Percentiles rank a stretch among this genome's conserved stretches.
Conservation (phyloP, 345 rosid species). For the Carallia pectinifolia region DNA sequence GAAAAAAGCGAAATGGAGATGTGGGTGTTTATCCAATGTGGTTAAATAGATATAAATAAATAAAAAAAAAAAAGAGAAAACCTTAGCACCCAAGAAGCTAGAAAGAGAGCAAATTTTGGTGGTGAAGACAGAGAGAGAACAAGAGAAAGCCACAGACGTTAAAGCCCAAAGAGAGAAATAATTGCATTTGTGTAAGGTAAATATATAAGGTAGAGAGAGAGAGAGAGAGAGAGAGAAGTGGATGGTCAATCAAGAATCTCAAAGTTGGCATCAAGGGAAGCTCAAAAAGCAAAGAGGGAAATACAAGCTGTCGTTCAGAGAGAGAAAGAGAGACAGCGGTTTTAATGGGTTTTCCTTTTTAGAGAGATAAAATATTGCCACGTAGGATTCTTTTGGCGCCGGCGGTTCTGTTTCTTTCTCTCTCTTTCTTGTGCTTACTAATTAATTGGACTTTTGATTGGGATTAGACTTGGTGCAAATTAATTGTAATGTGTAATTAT, state of each 20-base stretch:
- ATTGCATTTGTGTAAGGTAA: neutral
- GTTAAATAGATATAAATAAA: neutral
- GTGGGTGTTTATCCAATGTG: neutral
- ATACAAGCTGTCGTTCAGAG: neutral
- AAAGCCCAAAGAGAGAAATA: neutral
- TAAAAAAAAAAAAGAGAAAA: neutral
- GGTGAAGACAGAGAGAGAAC: neutral
- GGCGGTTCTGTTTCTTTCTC: constrained; percentile 15
- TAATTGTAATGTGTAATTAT: too few relatives aligned
- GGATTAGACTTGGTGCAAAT: too few relatives aligned
- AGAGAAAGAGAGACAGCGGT: neutral
- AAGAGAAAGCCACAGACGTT: neutral
- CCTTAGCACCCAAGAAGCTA: neutral
- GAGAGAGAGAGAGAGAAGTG: neutral
- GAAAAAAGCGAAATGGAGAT: neutral
- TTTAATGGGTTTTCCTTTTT: neutral
- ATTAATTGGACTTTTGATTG: too few relatives aligned
- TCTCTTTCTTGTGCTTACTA: too few relatives aligned
- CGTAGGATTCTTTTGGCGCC: constrained; percentile 12
- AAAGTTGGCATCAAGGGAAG: neutral
- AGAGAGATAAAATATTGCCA: constrained; percentile 3
- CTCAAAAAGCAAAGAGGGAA: constrained; percentile 6
- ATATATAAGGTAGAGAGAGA: neutral
- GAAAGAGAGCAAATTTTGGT: neutral
- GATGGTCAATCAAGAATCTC: constrained; percentile 8